Evolutionary conservation across 305 asterid genomes (phyloP), one percentile per base, ranked within the genome.

Genomic region (Petunia hybrid): DNA sequence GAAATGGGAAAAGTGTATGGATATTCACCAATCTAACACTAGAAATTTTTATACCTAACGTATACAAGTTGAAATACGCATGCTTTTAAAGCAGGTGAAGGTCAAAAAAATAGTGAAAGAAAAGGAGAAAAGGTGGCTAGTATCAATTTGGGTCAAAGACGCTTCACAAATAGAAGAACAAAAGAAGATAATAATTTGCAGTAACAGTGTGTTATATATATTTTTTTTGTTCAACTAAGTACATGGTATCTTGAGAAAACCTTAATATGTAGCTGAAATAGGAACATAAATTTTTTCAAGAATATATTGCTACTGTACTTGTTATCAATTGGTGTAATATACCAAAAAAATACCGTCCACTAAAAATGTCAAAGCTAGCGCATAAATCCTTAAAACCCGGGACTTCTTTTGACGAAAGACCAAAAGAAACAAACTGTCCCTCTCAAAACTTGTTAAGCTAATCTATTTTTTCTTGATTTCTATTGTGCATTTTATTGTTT

Each of bases 71-170:
- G 75, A 83, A 84, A 77, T 85, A 82, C 73, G 83, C 84, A 78
- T 82, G 85, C 87, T 59, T 53, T 77, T 6, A 53, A 22, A 22
- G 31, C 31, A 22, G 31, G 31, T 22, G 31, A 0, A 61, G 86
- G 88, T 78, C 88, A 80, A 86, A 78, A 83, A 63, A 87, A 78
- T 62, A 57, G 71, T 63, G 43, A 81, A 83, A 12, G 51, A 81
- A 73, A 42, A 78, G 42, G 10, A 68, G 1, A 41, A 78, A 80
- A 73, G 77, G 83, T 82, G 77, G 82, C 81, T 59, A 36, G 70
- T 81, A 51, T 55, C 45, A 38, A 80, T 89, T 89, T 85, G 78
- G 91, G 94, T 91, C 95, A 91, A 91, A 91, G 92, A 91, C 95
- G 95, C 83, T 76, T 84, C 91, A 65, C 46, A 82, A 16, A 46